A percentile compares a stretch with the other conserved stretches of the same genome.
Conservation (phyloP, 768 basidiomycete species). For the Hortiboletus campestris region DNA sequence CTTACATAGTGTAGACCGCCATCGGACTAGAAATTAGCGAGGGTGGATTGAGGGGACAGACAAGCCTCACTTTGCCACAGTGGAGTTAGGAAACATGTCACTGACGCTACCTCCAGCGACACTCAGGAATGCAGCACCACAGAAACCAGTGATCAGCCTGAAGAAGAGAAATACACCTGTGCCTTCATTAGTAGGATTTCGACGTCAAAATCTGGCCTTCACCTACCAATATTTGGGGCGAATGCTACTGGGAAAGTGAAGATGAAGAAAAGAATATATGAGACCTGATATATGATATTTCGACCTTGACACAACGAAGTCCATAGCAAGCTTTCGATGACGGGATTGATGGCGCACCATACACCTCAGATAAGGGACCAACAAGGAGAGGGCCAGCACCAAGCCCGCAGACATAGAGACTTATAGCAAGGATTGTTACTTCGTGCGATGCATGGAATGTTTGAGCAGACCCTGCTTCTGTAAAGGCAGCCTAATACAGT, state of each 20-base stretch:
- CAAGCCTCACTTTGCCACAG: constrained; percentile 55
- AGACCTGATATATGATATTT: constrained; percentile 58
- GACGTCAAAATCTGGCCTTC: background rate
- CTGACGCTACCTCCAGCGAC: constrained; percentile 62
- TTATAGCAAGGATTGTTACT: constrained; percentile 49
- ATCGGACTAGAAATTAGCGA: constrained; percentile 43
- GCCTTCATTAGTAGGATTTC: background rate
- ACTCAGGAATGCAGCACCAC: constrained; percentile 55
- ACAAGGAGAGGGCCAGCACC: constrained; percentile 35
- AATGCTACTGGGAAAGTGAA: constrained; percentile 75
- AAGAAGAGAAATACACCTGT: constrained; percentile 62
- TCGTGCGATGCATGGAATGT: constrained; percentile 53
- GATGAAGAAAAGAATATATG: constrained; percentile 59
- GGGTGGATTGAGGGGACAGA: background rate
- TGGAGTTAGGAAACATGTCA: constrained; percentile 53
- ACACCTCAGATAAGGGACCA: constrained; percentile 43
- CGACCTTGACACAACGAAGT: constrained; percentile 43
- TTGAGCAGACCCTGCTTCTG: constrained; percentile 56
- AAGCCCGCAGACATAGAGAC: constrained; percentile 43
- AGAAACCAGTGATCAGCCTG: constrained; percentile 54
- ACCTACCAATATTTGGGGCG: constrained; percentile 56
- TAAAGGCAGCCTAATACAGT: constrained; percentile 50
- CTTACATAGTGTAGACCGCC: constrained; percentile 49
- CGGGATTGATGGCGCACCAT: constrained; percentile 14
- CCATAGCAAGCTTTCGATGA: background rate